Conservation (phyloP, 805 yeast genomes). For the Blastobotrys americana region DNA sequence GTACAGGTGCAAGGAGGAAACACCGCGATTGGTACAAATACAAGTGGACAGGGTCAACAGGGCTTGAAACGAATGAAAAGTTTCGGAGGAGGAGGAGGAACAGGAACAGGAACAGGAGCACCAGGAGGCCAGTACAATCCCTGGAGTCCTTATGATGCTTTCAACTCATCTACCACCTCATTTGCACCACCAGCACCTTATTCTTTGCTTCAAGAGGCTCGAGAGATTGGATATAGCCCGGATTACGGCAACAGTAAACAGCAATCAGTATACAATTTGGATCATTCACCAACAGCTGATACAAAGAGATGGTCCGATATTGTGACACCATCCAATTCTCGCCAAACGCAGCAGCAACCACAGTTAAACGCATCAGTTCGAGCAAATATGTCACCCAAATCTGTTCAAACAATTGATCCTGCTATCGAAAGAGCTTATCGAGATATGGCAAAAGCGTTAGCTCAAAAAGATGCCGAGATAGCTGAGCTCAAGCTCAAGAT, state of each 20-base stretch:
- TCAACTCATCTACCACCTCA: neutral
- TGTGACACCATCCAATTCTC: constrained; percentile 1
- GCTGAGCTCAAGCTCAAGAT: constrained; percentile 54
- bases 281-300: neutral
- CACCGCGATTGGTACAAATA: too few relatives aligned
- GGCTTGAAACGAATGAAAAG: too few relatives aligned
- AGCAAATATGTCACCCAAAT: neutral
- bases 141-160: constrained; percentile 1
- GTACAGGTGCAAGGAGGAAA: too few relatives aligned
- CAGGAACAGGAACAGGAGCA: too few relatives aligned
- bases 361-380: neutral
- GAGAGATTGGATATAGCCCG: neutral
- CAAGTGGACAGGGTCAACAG: too few relatives aligned
- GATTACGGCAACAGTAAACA: neutral
- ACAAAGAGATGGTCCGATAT: neutral
- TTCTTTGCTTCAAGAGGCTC: neutral
- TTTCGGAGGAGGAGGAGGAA: too few relatives aligned
- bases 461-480: constrained; percentile 44
- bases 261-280: neutral
- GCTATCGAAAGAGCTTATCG: constrained; percentile 40
- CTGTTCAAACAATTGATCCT: constrained; percentile 11
- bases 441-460: constrained; percentile 42
- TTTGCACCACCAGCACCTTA: neutral
- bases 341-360: neutral
- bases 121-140: neutral